These are phyloP conservation scores for Cardamine resedifolia DNA, from an alignment of 345 rosid species.

Conservation along the genomic window DNA sequence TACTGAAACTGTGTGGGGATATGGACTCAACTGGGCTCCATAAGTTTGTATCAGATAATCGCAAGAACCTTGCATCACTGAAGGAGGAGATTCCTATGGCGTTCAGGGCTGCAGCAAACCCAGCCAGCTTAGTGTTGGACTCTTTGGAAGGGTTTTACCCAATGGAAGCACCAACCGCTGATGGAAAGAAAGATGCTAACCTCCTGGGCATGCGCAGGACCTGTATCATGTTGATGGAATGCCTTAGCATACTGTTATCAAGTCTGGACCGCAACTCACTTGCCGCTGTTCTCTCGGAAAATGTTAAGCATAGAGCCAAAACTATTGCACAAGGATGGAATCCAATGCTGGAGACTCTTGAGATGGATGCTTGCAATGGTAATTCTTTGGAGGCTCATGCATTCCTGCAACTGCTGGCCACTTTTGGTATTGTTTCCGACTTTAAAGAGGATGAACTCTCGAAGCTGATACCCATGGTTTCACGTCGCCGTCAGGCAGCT, in stretches of 20 bases:
- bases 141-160: conserved; percentile 86
- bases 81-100: conserved; percentile 93
- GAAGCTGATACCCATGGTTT: conserved; percentile 92
- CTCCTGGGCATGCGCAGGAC: conserved; percentile 94
- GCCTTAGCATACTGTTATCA: conserved; percentile 75
- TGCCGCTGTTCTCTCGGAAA: conserved; percentile 59
- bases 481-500: conserved; percentile 98
- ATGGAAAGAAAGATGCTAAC: conserved; percentile 87
- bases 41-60: conserved; percentile 93
- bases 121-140: conserved; percentile 73
- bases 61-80: conserved; percentile 87
- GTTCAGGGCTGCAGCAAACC: conserved; percentile 70
- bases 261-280: conserved; percentile 46
- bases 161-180: conserved; percentile 51
- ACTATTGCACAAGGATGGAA: conserved; percentile 87
- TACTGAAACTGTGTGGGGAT: conserved; percentile 72
- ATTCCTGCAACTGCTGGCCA: conserved; percentile 87
- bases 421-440: conserved; percentile 81
- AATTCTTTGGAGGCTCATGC: conserved; percentile 99
- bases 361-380: conserved; percentile 85
- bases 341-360: conserved; percentile 74
- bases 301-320: conserved; percentile 74
- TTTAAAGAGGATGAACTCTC: conserved; percentile 68
- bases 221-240: conserved; percentile 99
- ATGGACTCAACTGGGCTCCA: conserved; percentile 94